These are phyloP conservation scores for Helicocarpus griseus DNA, from an alignment of 2,329 filamentous ascomycete species.

Conservation along the genomic window DNA sequence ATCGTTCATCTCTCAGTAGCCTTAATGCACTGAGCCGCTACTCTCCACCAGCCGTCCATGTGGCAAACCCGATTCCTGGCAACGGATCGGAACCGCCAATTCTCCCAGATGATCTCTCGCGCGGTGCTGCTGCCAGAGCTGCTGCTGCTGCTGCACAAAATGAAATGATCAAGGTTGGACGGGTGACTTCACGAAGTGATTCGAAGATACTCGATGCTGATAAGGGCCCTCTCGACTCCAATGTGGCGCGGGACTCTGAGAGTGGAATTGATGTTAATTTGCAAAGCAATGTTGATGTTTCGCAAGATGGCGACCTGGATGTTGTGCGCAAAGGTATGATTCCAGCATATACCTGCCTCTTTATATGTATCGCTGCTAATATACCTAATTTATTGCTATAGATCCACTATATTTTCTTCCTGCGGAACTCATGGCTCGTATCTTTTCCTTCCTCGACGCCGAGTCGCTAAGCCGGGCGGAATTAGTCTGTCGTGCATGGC, in stretches of 20 bases:
- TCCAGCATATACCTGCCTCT: conserved; percentile 9
- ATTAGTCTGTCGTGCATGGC: conserved; percentile 49
- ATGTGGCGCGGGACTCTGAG: conserved; percentile 34
- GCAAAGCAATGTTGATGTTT: conserved; percentile 27
- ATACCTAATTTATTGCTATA: conserved; percentile 14
- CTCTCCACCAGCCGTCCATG: conserved; percentile 13
- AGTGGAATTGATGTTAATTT: conserved; percentile 41
- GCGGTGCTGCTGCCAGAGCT: conserved; percentile 37
- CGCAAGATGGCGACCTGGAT: conserved; percentile 23
- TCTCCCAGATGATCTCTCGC: conserved; percentile 29
- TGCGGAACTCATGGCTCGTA: conserved; percentile 48
- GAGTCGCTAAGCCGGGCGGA: conserved; percentile 46
- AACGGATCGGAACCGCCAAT: conserved; percentile 30
- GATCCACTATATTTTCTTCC: conserved; percentile 49
- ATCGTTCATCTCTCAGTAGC: conserved; percentile 27
- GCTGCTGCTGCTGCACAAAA: conserved; percentile 44
- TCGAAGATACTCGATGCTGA: conserved; percentile 18
- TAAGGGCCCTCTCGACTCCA: conserved; percentile 12
- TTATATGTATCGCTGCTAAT: background rate
- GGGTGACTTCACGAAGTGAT: conserved; percentile 17
- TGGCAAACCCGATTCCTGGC: conserved; percentile 26
- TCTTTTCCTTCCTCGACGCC: conserved; percentile 52
- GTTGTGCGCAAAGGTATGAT: conserved; percentile 29
- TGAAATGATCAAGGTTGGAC: conserved; percentile 27
- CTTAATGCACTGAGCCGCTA: conserved; percentile 26